A percentile compares a stretch with the other conserved stretches of the same genome.
These are phyloP conservation scores for Candida labiduridarum DNA, from an alignment of 1,139 yeast genomes.

Conservation along the genomic window DNA sequence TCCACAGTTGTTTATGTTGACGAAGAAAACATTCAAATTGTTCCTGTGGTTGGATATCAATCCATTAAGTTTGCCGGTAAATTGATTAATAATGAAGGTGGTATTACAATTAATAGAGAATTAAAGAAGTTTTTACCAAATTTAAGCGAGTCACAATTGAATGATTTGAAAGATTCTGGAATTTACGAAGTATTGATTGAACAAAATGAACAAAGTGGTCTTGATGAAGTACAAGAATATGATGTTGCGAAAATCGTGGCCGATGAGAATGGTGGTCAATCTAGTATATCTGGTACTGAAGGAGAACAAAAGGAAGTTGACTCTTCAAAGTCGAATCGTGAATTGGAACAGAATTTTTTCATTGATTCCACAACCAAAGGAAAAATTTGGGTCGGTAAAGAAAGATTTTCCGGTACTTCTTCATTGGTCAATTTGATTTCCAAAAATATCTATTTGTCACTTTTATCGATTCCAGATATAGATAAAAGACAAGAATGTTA, in stretches of 20 bases:
- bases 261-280: constrained; percentile 26
- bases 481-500: constrained; percentile 81
- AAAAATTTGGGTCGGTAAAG: constrained; percentile 71
- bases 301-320: constrained; percentile 22
- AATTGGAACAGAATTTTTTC: constrained; percentile 68
- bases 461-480: constrained; percentile 62
- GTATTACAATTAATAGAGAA: constrained; percentile 58
- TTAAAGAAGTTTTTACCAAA: constrained; percentile 59
- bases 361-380: constrained; percentile 57
- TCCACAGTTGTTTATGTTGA: constrained; percentile 85
- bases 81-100: constrained; percentile 57
- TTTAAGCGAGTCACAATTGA: constrained; percentile 62
- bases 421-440: constrained; percentile 58
- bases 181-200: constrained; percentile 76
- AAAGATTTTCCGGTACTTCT: constrained; percentile 80
- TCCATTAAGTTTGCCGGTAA: constrained; percentile 57
- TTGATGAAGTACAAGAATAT: constrained; percentile 61
- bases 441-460: constrained; percentile 53
- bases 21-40: constrained; percentile 68
- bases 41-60: constrained; percentile 76
- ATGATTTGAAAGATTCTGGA: constrained; percentile 69
- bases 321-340: constrained; percentile 51
- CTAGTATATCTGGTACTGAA: constrained; percentile 13
- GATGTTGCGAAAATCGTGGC: constrained; percentile 92
- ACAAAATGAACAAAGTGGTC: constrained; percentile 58